phyloP scores from a whole-genome alignment of 2,329 filamentous ascomycete species.

The Fusarium sp. region DNA sequence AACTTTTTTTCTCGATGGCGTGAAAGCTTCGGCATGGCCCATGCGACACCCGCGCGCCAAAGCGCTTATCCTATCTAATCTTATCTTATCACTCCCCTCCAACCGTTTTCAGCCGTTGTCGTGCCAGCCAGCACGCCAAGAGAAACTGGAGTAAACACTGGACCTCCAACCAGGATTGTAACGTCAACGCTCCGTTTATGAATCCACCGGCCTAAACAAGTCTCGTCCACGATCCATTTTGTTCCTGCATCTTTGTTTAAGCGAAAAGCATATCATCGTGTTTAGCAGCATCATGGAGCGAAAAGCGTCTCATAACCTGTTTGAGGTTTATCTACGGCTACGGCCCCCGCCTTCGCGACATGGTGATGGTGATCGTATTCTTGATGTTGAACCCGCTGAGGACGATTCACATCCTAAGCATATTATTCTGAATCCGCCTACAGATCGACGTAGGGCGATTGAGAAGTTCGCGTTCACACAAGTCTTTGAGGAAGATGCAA shows the following conservation, averaged over 20 bases:
- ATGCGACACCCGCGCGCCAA: slow-evolving; percentile 32
- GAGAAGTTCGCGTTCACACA: slow-evolving; percentile 95
- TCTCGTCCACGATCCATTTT: slow-evolving; percentile 15
- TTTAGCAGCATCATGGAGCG: slow-evolving; percentile 54
- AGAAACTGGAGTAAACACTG: slow-evolving; percentile 23
- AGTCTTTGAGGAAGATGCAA: slow-evolving; percentile 88
- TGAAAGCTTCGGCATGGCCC: slow-evolving; percentile 1
- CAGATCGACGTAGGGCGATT: slow-evolving; percentile 86
- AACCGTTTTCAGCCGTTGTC: slow-evolving; percentile 26
- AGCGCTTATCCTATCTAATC: slow-evolving; percentile 27
- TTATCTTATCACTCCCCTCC: slow-evolving; percentile 2
- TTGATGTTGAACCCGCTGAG: slow-evolving; percentile 76
- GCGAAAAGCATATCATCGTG: slow-evolving; percentile 8
- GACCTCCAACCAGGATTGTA: slow-evolving; percentile 20
- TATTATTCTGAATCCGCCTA: slow-evolving; percentile 82
- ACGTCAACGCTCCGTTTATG: slow-evolving; percentile 37
- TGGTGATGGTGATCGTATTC: slow-evolving; percentile 72
- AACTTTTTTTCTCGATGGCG: slow-evolving; percentile 8
- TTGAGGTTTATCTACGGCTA: slow-evolving; percentile 91
- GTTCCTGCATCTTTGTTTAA: slow-evolving; percentile 20
- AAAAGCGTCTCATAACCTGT: slow-evolving; percentile 68
- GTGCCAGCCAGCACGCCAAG: slow-evolving; percentile 31
- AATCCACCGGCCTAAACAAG: slow-evolving; percentile 34
- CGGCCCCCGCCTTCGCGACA: slow-evolving; percentile 72
- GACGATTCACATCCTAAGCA: slow-evolving; percentile 67